Base-by-base conservation (phyloP, 176 grass and related monocot species). In the Oryza longistaminata region DNA sequence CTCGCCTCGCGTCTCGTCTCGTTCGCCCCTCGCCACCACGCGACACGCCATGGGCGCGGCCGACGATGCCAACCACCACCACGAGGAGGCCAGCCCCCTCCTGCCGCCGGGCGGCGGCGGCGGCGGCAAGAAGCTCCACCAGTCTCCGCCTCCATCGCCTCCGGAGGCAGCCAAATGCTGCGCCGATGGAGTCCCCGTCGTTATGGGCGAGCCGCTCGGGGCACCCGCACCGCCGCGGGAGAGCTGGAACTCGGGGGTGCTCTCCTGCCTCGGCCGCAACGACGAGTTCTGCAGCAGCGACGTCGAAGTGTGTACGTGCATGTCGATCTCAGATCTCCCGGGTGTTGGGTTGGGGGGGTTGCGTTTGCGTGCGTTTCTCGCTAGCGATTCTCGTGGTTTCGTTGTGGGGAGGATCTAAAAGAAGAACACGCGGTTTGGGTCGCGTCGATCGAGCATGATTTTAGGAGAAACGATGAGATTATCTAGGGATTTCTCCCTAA, bases 271-370 rank as follows among this genome's bases (percentile, higher is more conserved):
- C 22, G 93, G 95, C 42, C 91, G 93, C 66, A 86, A 90, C 76
- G 95, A 98, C 66, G 87, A 93, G 77, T 95, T 98, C 91, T 90
- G 88, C 76, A 95, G 95, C 95, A 98, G 95, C 91, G 95, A 98
- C 85, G 25, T 98, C 44, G 95, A 98, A 95, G 95, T 98, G 24
- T 98, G 95, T 98, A 92, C 37, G 95, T 93, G 19, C 22, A 16
- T 22, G n/a, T 71, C 9, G 13, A 6, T 6, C 78, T 53, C 14
- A 40, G 46, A 70, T 88, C 49, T 70, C 68, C 42, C 26, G 1
- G 49, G 29, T 70, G 35, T 4, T 1, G 22, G 65, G 24, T 43
- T 35, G 25, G 2, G 45, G 35, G 52, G 39, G 1, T 40, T 40
- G 39, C 39, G 39, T 24, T 24, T 42, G 34, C 45, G n/a, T 49